phyloP scores from a whole-genome alignment of 805 yeast genomes.

The Lipomyces lipofer region DNA sequence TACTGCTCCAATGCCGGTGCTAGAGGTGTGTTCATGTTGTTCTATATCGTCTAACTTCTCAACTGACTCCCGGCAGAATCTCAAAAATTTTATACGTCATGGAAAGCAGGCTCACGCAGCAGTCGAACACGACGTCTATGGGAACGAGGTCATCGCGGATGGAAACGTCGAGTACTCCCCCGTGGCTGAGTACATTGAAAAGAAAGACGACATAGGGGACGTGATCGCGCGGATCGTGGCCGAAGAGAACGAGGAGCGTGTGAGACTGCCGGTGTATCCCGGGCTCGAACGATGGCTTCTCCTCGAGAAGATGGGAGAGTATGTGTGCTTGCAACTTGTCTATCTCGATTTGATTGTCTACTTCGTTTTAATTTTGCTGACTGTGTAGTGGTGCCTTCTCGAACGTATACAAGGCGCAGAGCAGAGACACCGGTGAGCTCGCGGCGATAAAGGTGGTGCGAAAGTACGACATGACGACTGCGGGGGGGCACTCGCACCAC shows the following conservation, averaged over 20 bases:
- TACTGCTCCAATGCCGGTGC: slow-evolving; percentile 15
- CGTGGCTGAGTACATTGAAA: slow-evolving; percentile 19
- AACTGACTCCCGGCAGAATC: slow-evolving; percentile 42
- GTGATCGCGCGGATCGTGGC: slow-evolving; percentile 45
- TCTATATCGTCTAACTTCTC: not conserved
- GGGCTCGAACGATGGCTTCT: slow-evolving; percentile 44
- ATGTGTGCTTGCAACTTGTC: slow-evolving; percentile 5
- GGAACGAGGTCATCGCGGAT: slow-evolving; percentile 1
- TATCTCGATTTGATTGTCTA: not conserved
- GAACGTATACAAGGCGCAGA: slow-evolving; percentile 71
- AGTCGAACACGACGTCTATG: slow-evolving; percentile 9
- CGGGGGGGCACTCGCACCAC: slow-evolving; percentile 20
- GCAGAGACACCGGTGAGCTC: slow-evolving; percentile 44
- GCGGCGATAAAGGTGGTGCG: slow-evolving; percentile 79
- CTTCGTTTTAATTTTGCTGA: not conserved
- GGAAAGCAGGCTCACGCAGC: slow-evolving; percentile 55
- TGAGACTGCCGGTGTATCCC: slow-evolving; percentile 41
- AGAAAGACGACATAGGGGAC: slow-evolving; percentile 38
- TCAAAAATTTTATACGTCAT: slow-evolving; percentile 62
- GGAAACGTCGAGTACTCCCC: slow-evolving; percentile 2
- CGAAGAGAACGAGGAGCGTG: slow-evolving; percentile 41
- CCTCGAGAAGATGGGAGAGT: slow-evolving; percentile 48
- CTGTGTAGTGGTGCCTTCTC: slow-evolving; percentile 74
- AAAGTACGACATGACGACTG: slow-evolving; percentile 46
- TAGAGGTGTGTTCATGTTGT: slow-evolving; percentile 11